These are phyloP conservation scores for Apiotrichum gracile DNA, from an alignment of 1,284 basidiomycete genomes.

Conservation along the genomic window DNA sequence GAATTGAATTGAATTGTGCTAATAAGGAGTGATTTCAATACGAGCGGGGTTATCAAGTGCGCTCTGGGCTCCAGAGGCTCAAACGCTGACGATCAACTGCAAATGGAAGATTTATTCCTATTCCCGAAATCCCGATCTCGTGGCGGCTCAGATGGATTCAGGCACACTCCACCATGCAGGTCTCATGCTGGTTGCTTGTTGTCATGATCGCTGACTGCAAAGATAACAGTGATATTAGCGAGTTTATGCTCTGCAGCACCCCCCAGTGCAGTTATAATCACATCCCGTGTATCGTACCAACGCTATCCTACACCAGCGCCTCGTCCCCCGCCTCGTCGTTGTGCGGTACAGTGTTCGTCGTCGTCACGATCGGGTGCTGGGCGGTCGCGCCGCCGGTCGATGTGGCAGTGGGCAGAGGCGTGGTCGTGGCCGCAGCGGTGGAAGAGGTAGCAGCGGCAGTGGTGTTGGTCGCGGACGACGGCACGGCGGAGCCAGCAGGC, in stretches of 20 bases:
- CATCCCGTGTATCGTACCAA: too few relatives aligned
- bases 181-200: too few relatives aligned
- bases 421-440: background rate
- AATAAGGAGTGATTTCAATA: background rate
- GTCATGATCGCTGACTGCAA: too few relatives aligned
- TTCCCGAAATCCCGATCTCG: background rate
- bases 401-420: background rate
- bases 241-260: too few relatives aligned
- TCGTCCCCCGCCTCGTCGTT: slow-evolving; percentile 3
- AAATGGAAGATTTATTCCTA: background rate
- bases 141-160: too few relatives aligned
- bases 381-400: background rate
- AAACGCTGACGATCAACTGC: too few relatives aligned
- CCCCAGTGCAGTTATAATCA: too few relatives aligned
- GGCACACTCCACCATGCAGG: too few relatives aligned
- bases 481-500: background rate
- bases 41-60: background rate
- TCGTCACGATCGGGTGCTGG: slow-evolving; percentile 27
- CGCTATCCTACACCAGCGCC: background rate
- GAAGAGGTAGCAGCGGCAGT: slow-evolving; percentile 1
- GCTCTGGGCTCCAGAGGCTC: background rate
- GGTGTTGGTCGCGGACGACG: background rate
- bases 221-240: too few relatives aligned
- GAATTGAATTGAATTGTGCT: too few relatives aligned
- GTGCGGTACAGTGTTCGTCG: slow-evolving; percentile 41